These are phyloP conservation scores for Allium sativum DNA, from an alignment of 106 monocot species.

Conservation along the genomic window DNA sequence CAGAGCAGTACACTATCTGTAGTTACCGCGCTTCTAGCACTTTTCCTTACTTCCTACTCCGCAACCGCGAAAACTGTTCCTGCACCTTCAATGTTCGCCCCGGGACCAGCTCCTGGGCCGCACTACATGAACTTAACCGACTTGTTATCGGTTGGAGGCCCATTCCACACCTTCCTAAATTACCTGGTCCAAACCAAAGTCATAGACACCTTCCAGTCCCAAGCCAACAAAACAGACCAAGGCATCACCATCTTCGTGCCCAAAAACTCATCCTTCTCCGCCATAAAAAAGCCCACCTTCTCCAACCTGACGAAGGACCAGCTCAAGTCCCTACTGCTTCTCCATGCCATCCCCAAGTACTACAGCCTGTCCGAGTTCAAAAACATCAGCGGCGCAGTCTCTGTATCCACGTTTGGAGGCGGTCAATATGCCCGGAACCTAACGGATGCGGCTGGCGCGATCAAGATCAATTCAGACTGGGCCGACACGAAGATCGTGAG, in stretches of 20 bases:
- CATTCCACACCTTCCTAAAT: conserved; percentile 74
- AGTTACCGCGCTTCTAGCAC: conserved; percentile 16
- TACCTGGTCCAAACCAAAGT: conserved; percentile 58
- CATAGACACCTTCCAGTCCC: conserved; percentile 74
- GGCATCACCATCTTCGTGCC: conserved; percentile 94
- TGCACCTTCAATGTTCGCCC: conserved; percentile 21
- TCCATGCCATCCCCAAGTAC: conserved; percentile 75
- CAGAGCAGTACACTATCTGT: conserved; percentile 2
- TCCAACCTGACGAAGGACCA: conserved; percentile 69
- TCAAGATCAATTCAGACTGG: conserved; percentile 57
- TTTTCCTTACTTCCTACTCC: conserved; percentile 20
- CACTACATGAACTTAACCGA: conserved; percentile 53
- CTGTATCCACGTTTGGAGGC: conserved; percentile 62
- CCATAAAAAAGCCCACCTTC: conserved; percentile 48
- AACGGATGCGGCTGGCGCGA: conserved; percentile 42
- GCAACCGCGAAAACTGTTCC: conserved; percentile 23
- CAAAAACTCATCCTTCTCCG: conserved; percentile 59
- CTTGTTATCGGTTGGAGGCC: conserved; percentile 62
- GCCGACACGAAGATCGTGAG: conserved; percentile 63
- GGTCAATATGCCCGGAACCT: conserved; percentile 59
- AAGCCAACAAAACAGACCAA: conserved; percentile 68
- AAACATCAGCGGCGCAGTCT: conserved; percentile 47
- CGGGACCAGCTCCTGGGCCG: conserved; percentile 65
- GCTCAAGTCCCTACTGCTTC: conserved; percentile 71
- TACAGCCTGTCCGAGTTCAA: conserved; percentile 79